phyloP scores from a whole-genome alignment of 257 asterid species.

The Vinca minor region DNA sequence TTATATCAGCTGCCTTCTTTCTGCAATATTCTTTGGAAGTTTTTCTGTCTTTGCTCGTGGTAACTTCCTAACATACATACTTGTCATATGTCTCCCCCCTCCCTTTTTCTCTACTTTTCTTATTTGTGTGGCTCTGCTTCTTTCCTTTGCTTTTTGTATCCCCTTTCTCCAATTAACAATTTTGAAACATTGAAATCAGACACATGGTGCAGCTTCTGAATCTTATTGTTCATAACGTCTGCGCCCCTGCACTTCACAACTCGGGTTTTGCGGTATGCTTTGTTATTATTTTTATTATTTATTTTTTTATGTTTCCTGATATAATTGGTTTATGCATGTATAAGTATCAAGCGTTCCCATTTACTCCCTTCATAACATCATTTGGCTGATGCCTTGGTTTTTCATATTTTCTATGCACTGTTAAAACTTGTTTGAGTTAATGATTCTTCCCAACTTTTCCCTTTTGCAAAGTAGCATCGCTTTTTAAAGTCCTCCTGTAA shows the following conservation, averaged over 20 bases:
- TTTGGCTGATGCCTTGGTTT: not conserved
- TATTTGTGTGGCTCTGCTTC: not conserved
- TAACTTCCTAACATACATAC: not conserved
- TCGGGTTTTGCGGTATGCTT: conserved; percentile 95
- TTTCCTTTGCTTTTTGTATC: not conserved
- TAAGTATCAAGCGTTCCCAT: not conserved
- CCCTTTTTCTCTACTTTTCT: not conserved
- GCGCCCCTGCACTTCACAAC: conserved; percentile 92
- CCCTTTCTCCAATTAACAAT: not conserved
- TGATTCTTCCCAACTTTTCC: not conserved
- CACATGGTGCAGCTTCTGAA: conserved; percentile 89
- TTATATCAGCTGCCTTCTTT: not conserved
- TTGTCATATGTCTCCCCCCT: too few species aligned
- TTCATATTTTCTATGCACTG: not conserved
- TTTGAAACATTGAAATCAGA: conserved; percentile 38
- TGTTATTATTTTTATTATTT: not conserved
- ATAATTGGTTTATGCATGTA: too few species aligned
- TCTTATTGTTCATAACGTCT: conserved; percentile 59
- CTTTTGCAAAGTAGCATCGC: not conserved
- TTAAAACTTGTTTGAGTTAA: not conserved
- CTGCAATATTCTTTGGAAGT: conserved; percentile 3
- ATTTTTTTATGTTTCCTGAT: too few species aligned
- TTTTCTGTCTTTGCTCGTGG: not conserved
- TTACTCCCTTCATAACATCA: not conserved
- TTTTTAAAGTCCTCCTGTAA: not conserved